A percentile compares a stretch with the other conserved stretches of the same genome.
Conservation (phyloP, 257 asterid species). For the Jasminum sambac region DNA sequence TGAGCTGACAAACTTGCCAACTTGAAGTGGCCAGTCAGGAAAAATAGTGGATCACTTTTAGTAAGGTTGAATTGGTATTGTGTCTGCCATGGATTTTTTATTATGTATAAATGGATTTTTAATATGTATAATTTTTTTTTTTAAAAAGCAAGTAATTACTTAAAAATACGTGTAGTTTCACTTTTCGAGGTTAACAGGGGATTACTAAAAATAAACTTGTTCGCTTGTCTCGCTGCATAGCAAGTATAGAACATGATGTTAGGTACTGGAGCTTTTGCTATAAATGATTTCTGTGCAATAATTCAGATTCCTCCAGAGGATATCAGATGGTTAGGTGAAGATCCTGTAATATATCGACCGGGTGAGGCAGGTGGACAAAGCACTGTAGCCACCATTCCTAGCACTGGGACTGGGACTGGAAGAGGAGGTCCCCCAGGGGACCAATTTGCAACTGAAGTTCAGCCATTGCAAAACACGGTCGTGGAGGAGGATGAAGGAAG, state of each 20-base stretch:
- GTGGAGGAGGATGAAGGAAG: constrained; percentile 49
- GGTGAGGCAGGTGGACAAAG: constrained; percentile 40
- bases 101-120: no score
- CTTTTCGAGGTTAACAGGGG: not conserved
- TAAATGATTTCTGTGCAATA: constrained; percentile 1
- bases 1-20: not conserved
- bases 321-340: constrained; percentile 88
- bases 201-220: not conserved
- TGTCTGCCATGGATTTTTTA: not conserved
- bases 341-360: constrained; percentile 63
- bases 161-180: not conserved
- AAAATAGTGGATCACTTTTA: not conserved
- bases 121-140: no score
- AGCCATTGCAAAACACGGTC: constrained; percentile 52
- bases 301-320: constrained; percentile 83
- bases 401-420: constrained; percentile 57
- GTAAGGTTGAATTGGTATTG: not conserved
- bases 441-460: constrained; percentile 47
- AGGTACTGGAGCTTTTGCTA: constrained; percentile 6
- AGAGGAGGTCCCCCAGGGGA: constrained; percentile 44
- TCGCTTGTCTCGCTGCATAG: constrained; percentile 5
- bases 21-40: not conserved
- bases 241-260: constrained; percentile 1
- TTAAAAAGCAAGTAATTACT: no score
- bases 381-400: constrained; percentile 37